A percentile compares a stretch with the other conserved stretches of the same genome.
Conservation (phyloP, 2,329 filamentous ascomycete genomes). For the Sclerotinia glacialis region DNA sequence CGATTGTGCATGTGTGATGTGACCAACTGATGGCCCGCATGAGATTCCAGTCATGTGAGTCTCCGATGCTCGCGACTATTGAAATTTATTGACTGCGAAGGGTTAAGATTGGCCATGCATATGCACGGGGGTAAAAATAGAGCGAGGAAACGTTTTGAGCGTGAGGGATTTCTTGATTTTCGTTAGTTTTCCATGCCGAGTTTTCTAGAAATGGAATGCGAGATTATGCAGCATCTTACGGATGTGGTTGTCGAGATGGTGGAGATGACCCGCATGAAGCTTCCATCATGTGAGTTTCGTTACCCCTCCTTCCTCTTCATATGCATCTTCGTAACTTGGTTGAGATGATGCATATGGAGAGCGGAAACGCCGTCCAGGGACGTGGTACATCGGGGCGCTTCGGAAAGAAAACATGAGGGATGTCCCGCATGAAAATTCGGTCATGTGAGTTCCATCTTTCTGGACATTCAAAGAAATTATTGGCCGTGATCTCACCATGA, state of each 20-base stretch:
- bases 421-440: not conserved
- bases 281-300: conserved; percentile 2
- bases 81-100: not conserved
- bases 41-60: conserved; percentile 14
- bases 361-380: too few species aligned
- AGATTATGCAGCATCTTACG: not conserved
- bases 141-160: too few species aligned
- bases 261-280: conserved; percentile 6
- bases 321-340: too few species aligned
- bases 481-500: not conserved
- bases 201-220: not conserved
- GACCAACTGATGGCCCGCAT: not conserved
- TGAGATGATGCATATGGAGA: not conserved
- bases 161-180: not conserved
- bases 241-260: not conserved
- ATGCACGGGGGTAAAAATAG: not conserved
- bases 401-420: not conserved
- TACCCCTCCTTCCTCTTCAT: not conserved
- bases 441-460: not conserved
- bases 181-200: not conserved
- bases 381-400: not conserved
- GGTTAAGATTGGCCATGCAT: not conserved
- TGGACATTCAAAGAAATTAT: not conserved
- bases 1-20: not conserved
- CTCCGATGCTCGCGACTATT: not conserved